These are phyloP conservation scores for Butyriboletus loyo DNA, from an alignment of 768 basidiomycete genomes.

Conservation along the genomic window DNA sequence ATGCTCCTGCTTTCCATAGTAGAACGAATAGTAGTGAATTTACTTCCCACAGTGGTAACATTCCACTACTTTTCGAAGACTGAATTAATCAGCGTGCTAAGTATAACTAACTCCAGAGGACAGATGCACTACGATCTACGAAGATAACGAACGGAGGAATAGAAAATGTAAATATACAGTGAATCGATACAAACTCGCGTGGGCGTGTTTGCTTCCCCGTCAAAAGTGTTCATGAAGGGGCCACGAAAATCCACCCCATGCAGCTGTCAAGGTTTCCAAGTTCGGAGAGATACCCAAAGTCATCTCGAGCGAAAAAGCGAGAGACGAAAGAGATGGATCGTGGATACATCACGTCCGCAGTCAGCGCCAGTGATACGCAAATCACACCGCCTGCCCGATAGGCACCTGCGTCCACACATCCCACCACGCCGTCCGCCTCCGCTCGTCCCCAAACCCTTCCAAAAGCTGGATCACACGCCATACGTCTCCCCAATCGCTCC, in stretches of 20 bases:
- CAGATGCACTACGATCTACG: not conserved
- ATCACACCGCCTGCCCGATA: constrained; percentile 36
- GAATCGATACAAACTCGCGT: too few relatives aligned
- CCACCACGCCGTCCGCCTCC: constrained; percentile 39
- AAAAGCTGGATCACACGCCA: constrained; percentile 56
- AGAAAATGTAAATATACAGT: not conserved
- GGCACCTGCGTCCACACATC: constrained; percentile 34
- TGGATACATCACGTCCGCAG: too few relatives aligned
- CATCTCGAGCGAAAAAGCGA: not conserved
- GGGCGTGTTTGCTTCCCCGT: not conserved
- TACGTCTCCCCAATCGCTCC: constrained; percentile 74
- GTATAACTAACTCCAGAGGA: not conserved
- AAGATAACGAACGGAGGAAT: not conserved
- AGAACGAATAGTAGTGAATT: too few relatives aligned
- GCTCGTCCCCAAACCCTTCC: constrained; percentile 40
- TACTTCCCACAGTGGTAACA: too few relatives aligned
- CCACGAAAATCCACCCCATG: not conserved
- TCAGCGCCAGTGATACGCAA: too few relatives aligned
- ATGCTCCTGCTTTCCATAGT: too few relatives aligned
- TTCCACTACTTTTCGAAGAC: not conserved
- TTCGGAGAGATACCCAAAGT: not conserved
- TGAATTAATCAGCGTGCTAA: not conserved
- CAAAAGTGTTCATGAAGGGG: not conserved
- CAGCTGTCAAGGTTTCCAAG: not conserved
- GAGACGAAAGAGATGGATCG: not conserved